Evolutionary conservation across 805 yeast species (phyloP), one percentile per base, ranked within the genome.

Genomic region (Danielozyma ontarioensis): DNA sequence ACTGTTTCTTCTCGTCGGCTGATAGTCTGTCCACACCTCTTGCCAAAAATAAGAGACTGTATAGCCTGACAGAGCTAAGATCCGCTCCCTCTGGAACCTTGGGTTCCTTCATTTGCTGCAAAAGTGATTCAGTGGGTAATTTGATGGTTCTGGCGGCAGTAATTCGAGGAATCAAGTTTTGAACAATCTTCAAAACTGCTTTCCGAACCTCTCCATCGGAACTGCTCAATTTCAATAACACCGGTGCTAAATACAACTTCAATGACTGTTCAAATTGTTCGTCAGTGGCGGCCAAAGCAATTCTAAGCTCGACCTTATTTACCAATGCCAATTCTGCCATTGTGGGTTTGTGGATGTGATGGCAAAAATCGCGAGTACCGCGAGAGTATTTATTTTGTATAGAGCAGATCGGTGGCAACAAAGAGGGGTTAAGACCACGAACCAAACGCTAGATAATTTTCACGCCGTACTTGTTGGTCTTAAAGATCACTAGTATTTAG

Each of bases 221-320:
- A 12, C 96, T 87, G 2, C 82, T 74, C 33, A 89, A 67, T 52
- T 90, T 90, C 40, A 89, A 62, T 23, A 90, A 59, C 17, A 90
- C 51, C 1, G 98, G 96, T 1, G 86, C 70, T 27, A 90, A 64
- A 49, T 82, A 90, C 1, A 74, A 57, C 8, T 68, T 66, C 26
- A 93, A 53, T 4, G 80, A 59, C 2, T 70, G 50, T 48, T 83
- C 80, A 34, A 88, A 72, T 48, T 82, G 83, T 2, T 58, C 68
- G 29, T 80, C 83, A 0, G 80, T 64, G 31, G 74, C 75, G 0
- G 97, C 85, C 27, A 90, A 61, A 1, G 94, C 90, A 13, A 90
- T 67, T 25, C 86, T 66, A 31, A 89, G 72, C 55, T 89, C 97
- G 1, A 85, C 96, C 51, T 80, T 83, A 47, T 80, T 78, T 25